Percentiles rank a stretch among this genome's conserved stretches.
Conservation (phyloP, 2,329 filamentous ascomycete species). For the Calonectria naviculata region DNA sequence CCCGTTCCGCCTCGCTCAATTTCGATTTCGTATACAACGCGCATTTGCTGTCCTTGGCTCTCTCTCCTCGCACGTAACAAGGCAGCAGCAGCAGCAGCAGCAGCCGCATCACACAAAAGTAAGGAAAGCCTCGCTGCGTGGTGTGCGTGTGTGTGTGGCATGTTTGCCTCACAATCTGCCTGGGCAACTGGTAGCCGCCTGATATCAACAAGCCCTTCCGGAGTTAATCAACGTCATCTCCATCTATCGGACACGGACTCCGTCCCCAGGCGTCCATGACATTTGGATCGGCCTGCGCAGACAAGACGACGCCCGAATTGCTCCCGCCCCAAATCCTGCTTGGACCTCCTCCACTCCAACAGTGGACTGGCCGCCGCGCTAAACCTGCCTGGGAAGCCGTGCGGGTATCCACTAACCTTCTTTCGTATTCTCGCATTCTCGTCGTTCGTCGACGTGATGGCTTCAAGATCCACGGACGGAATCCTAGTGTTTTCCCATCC, state of each 20-base stretch:
- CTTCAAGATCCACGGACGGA: not conserved
- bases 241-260: conserved; percentile 1
- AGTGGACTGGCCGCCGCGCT: not conserved
- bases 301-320: too few relatives aligned
- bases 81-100: too few relatives aligned
- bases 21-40: not conserved
- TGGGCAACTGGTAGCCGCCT: not conserved
- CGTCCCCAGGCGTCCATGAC: too few relatives aligned
- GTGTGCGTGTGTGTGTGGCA: not conserved
- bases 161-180: not conserved
- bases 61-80: too few relatives aligned
- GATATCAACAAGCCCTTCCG: too few relatives aligned
- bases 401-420: conserved; percentile 1
- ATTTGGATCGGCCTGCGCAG: not conserved
- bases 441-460: not conserved
- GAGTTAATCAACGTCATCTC: conserved; percentile 1
- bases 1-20: not conserved
- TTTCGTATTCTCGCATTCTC: conserved; percentile 15
- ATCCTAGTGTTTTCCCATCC: not conserved
- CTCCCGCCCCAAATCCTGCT: not conserved
- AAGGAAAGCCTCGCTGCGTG: not conserved
- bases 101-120: too few relatives aligned
- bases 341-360: not conserved
- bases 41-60: conserved; percentile 1
- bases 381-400: not conserved